Percentiles rank a stretch among this genome's conserved stretches.
These are phyloP conservation scores for Hymenoscyphus repandus DNA, from an alignment of 2,329 filamentous ascomycete genomes.

Conservation along the genomic window DNA sequence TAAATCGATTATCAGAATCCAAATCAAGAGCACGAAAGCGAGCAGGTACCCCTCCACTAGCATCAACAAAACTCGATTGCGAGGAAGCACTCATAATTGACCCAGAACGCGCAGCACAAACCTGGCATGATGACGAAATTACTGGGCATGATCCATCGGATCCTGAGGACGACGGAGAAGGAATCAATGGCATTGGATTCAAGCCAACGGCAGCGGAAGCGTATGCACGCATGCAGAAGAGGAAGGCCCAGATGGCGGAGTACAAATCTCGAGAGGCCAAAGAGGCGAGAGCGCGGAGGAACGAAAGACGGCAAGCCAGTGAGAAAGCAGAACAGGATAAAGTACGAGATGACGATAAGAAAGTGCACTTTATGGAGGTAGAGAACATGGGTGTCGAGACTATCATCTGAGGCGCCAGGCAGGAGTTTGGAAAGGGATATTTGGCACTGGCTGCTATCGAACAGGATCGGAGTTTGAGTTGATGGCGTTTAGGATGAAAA, in stretches of 20 bases:
- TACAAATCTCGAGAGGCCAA: constrained; percentile 58
- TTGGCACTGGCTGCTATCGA: too few species aligned
- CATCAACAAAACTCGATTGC: constrained; percentile 3
- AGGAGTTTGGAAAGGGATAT: too few species aligned
- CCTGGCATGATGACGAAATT: constrained; percentile 65
- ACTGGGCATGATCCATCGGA: constrained; percentile 61
- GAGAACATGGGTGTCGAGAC: constrained; percentile 3
- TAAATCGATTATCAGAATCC: constrained; percentile 27
- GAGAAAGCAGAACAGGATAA: constrained; percentile 14
- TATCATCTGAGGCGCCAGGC: neutral
- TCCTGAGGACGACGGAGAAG: constrained; percentile 60
- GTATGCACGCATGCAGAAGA: constrained; percentile 49
- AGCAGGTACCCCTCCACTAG: constrained; percentile 23
- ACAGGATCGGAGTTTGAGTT: too few species aligned
- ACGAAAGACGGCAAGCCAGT: constrained; percentile 40
- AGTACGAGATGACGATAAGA: constrained; percentile 20
- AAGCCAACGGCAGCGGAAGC: constrained; percentile 58
- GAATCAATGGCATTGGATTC: constrained; percentile 64
- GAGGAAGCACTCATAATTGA: constrained; percentile 17
- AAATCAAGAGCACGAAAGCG: constrained; percentile 25
- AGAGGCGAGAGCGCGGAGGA: constrained; percentile 53
- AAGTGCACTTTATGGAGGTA: constrained; percentile 24
- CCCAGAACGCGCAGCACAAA: constrained; percentile 47
- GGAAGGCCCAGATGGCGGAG: constrained; percentile 56
- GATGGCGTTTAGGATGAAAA: too few species aligned